phyloP scores from a whole-genome alignment of 805 yeast genomes.

The Sugiyamaella americana region DNA sequence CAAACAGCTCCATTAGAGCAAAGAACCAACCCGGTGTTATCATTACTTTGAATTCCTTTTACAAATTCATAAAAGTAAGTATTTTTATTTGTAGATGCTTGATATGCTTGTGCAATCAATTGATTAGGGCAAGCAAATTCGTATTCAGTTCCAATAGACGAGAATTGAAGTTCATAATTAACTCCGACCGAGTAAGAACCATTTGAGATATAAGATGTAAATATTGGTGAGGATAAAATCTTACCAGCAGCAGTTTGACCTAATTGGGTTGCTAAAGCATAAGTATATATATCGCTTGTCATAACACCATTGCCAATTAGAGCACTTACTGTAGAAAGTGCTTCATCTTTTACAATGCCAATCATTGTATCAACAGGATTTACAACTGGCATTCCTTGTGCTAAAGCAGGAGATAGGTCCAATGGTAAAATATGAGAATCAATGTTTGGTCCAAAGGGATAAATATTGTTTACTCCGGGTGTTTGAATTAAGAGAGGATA shows the following conservation, averaged over 20 bases:
- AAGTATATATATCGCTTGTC: conserved; percentile 2
- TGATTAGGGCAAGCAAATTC: conserved; percentile 26
- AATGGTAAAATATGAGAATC: conserved; percentile 16
- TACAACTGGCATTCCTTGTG: conserved; percentile 14
- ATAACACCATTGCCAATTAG: conserved; percentile 8
- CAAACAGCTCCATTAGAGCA: conserved; percentile 24
- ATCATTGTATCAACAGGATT: conserved; percentile 22
- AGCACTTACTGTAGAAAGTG: conserved; percentile 19
- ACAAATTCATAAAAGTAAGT: conserved; percentile 24
- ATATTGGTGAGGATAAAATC: conserved; percentile 10
- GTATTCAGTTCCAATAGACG: conserved; percentile 19
- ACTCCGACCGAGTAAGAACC: not conserved
- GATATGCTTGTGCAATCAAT: conserved; percentile 9
- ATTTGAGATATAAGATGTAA: not conserved
- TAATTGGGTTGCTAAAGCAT: conserved; percentile 10
- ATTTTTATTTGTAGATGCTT: not conserved
- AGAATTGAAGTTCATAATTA: conserved; percentile 4
- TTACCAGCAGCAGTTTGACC: conserved; percentile 6
- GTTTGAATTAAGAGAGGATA: not conserved
- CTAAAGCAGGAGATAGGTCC: conserved; percentile 16
- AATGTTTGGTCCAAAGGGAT: conserved; percentile 27
- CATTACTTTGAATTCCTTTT: conserved; percentile 25
- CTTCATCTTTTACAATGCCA: conserved; percentile 26
- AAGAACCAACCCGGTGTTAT: conserved; percentile 13
- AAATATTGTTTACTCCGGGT: conserved; percentile 16